Base-by-base conservation (phyloP, 345 rosid species). In the Tarenaya hassleriana region DNA sequence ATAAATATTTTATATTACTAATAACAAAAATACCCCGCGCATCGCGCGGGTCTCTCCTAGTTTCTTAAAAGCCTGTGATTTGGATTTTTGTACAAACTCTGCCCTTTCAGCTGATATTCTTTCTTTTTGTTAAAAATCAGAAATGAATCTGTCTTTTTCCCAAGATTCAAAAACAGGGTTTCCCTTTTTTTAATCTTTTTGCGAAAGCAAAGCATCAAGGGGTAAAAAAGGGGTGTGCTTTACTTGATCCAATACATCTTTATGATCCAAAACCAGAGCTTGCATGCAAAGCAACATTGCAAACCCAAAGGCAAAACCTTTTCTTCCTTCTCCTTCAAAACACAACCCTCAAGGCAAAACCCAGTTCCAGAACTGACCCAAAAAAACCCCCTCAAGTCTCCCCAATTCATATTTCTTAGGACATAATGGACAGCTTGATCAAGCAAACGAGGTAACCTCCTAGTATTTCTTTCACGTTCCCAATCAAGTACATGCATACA, bases 361-460 rank as follows among this genome's bases (percentile, higher is more conserved):
- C n/a, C n/a, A n/a, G n/a, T n/a, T n/a, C n/a, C n/a, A n/a, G n/a
- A n/a, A 64, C 52, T 14, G 13, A 56, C 43, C 41, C 16, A 44
- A 35, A 15, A 58, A 51, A 37, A 38, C 69, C 37, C 51, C 31
- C 53, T 38, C 69, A 52, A 58, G 14, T 31, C 27, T 50, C 39
- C 32, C 38, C 7, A 41, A 40, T 24, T 24, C 29, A 24, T 64
- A 34, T 53, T 52, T 40, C 16, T 47, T 34, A 39, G 47, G 20
- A 47, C 34, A 50, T 52, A 53, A 66, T 66, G 70, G 70, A 66
- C 53, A 34, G 56, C 65, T 66, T 66, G 41, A 66, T 66, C 61
- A 59, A 34, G 50, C 70, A 66, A 31, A 66, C 60, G 31, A 66
- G 65, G 70, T 66, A 33, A 56, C 4, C 33, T 20, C 16, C 39